These are phyloP conservation scores for Hippophae tibetana DNA, from an alignment of 306 rosid species.

Conservation along the genomic window DNA sequence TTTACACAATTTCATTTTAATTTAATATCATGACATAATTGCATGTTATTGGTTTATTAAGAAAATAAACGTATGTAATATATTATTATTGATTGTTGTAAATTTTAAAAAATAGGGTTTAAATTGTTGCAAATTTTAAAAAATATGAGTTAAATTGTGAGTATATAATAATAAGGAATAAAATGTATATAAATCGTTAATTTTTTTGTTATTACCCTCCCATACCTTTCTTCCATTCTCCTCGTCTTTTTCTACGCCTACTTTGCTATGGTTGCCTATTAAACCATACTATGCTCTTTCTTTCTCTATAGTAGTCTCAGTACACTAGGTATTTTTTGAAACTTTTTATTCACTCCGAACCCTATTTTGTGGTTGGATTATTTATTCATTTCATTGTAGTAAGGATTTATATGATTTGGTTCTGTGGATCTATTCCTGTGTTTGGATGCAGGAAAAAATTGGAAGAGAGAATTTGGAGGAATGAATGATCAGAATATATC, in stretches of 20 bases:
- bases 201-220: neutral
- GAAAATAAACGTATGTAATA: no score
- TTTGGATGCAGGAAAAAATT: conserved; percentile 28
- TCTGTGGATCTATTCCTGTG: conserved; percentile 15
- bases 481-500: no score
- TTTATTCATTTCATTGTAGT: neutral
- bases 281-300: conserved; percentile 46
- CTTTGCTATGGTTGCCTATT: conserved; percentile 27
- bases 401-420: conserved; percentile 2
- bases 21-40: no score
- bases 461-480: neutral
- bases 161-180: no score
- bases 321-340: neutral
- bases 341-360: neutral
- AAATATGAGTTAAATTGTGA: no score
- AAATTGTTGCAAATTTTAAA: no score
- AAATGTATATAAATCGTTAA: no score
- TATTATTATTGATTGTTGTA: no score
- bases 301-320: conserved; percentile 36
- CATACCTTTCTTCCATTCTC: neutral
- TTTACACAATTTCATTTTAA: no score
- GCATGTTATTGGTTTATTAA: no score
- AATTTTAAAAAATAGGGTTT: no score
- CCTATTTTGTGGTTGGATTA: neutral
- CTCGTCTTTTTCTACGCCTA: neutral